A percentile compares a stretch with the other conserved stretches of the same genome.
phyloP scores from a whole-genome alignment of 2,329 filamentous ascomycete species.

The Exophiala calicioides region DNA sequence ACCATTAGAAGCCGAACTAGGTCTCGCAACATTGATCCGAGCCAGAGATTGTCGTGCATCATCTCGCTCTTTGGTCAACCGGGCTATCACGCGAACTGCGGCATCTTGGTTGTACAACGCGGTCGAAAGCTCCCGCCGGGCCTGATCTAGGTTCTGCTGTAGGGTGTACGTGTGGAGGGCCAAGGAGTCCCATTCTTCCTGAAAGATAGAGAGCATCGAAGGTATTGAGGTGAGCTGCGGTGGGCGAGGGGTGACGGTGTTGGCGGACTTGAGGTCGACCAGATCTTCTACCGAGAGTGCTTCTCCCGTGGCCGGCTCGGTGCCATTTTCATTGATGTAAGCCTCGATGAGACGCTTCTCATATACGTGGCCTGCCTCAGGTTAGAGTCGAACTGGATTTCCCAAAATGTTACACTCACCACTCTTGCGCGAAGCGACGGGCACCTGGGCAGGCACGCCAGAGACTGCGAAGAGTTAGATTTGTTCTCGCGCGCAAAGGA shows the following conservation, averaged over 20 bases:
- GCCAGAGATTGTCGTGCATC: conserved; percentile 88
- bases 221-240: conserved; percentile 95
- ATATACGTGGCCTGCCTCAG: conserved; percentile 72
- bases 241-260: conserved; percentile 82
- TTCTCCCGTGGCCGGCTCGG: conserved; percentile 86
- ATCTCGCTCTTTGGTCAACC: conserved; percentile 85
- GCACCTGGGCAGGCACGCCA: conserved; percentile 91
- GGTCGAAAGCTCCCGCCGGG: conserved; percentile 87
- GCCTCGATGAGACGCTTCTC: conserved; percentile 94
- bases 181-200: conserved; percentile 97
- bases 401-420: conserved; percentile 57
- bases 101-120: conserved; percentile 97
- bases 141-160: conserved; percentile 84
- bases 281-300: conserved; percentile 82
- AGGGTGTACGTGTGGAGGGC: conserved; percentile 90
- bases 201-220: conserved; percentile 87
- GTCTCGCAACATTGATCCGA: conserved; percentile 70
- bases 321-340: conserved; percentile 89
- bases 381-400: conserved; percentile 35
- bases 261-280: conserved; percentile 79
- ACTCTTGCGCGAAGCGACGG: conserved; percentile 92
- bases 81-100: conserved; percentile 90
- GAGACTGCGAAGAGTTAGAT: conserved; percentile 67
- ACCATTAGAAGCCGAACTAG: conserved; percentile 55
- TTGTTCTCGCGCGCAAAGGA: neutral